Base-by-base conservation (phyloP, 768 basidiomycete species). In the Leucocoprinus leucothites region DNA sequence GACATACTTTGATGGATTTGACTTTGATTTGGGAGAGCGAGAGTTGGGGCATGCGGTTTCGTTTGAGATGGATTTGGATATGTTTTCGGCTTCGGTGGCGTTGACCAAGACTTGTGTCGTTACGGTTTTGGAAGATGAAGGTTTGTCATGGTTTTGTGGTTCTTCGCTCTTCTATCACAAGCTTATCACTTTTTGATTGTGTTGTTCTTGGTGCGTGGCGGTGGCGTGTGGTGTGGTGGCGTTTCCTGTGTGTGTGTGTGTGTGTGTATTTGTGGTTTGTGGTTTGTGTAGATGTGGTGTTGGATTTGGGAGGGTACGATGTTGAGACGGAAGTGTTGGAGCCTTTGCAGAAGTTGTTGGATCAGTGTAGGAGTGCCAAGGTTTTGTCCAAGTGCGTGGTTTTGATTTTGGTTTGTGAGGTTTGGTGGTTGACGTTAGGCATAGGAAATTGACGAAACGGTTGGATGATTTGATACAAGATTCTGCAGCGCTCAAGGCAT, bases 51-150 rank as follows among this genome's bases (percentile, higher is more conserved):
- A 90, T 64, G 82, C 88, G 1, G 71, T 85, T 22, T 82, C 87
- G 9, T 86, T 96, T 60, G 96, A 99, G 64, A 81, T 85, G 60
- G 97, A 99, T 68, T 77, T 98, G 7, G 96, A 99, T 66, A 89
- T 91, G 69, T 94, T 98, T 68, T 84, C 91, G 18, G 94, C 94
- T 8, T 91, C 94, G 1, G 84, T 98, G 44, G 92, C 92, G 1
- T 80, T 96, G 57, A 85, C 90, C 38, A 92, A 94, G 76, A 95
- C 94, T 3, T 86, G 89, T 2, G 82, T 98, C 13, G 73, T 82
- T n/a, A 72, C 76, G 0, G 76, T 91, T 25, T 64, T 90, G 28
- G 79, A 84, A 57, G 96, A 98, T 61, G 84, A 89, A 50, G 93
- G 92, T 90, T 60, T 19, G 70, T 61, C 19, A 24, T 18, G 0